A percentile compares a stretch with the other conserved stretches of the same genome.
phyloP scores from a whole-genome alignment of 2,329 filamentous ascomycete species.

The Tympanopsis confertula region DNA sequence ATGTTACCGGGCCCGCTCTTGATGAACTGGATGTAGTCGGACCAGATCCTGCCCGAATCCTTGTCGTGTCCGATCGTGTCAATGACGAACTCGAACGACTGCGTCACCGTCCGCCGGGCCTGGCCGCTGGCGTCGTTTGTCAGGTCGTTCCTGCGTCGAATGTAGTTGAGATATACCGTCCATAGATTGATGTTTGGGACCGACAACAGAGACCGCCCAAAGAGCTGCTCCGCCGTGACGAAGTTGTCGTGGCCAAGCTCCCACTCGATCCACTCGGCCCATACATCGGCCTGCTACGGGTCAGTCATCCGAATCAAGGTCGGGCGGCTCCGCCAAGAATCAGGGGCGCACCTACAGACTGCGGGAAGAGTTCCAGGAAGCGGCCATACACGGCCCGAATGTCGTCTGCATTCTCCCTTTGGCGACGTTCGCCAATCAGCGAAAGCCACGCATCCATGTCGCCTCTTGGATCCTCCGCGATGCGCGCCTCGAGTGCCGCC shows the following conservation, averaged over 20 bases:
- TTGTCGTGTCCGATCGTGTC: constrained; percentile 83
- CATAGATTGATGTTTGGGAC: constrained; percentile 79
- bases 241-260: constrained; percentile 81
- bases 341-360: constrained; percentile 58
- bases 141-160: constrained; percentile 80
- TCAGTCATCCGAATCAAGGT: constrained; percentile 4
- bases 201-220: constrained; percentile 65
- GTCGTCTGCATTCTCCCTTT: constrained; percentile 71
- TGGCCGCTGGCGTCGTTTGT: constrained; percentile 66
- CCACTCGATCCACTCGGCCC: constrained; percentile 79
- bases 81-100: constrained; percentile 86
- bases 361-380: constrained; percentile 79
- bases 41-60: constrained; percentile 81
- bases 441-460: constrained; percentile 85
- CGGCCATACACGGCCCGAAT: constrained; percentile 71
- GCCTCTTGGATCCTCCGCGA: constrained; percentile 83
- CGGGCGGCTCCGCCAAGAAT: neutral
- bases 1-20: constrained; percentile 76
- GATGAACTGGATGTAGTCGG: constrained; percentile 89
- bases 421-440: constrained; percentile 74
- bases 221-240: constrained; percentile 68
- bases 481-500: constrained; percentile 75
- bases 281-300: constrained; percentile 66
- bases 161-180: constrained; percentile 89
- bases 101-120: constrained; percentile 67